A percentile compares a stretch with the other conserved stretches of the same genome.
phyloP scores from a whole-genome alignment of 768 basidiomycete species.

The Coprinellus aureogranulatus region DNA sequence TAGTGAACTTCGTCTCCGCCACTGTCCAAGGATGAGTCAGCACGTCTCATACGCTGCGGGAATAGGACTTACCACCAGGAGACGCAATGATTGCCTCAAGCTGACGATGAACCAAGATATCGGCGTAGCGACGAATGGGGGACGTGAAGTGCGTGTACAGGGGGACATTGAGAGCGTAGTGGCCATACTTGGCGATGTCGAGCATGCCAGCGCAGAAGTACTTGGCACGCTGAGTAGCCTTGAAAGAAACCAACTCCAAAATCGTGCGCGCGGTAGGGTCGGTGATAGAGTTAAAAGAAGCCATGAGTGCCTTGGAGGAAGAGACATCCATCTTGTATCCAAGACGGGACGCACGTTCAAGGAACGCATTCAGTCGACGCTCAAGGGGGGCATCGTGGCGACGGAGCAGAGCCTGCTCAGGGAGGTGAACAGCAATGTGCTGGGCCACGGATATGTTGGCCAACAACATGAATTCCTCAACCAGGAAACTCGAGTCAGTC shows the following conservation, averaged over 20 bases:
- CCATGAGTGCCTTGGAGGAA: conserved; percentile 79
- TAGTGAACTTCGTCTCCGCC: conserved; percentile 87
- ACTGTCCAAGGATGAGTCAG: conserved; percentile 9
- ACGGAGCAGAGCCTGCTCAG: conserved; percentile 95
- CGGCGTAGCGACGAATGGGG: conserved; percentile 91
- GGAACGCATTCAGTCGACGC: conserved; percentile 78
- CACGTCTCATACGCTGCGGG: not conserved
- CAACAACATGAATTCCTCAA: conserved; percentile 98
- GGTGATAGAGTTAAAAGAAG: conserved; percentile 70
- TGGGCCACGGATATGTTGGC: conserved; percentile 90
- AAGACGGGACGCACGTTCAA: conserved; percentile 77
- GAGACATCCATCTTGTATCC: conserved; percentile 81
- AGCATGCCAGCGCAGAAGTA: conserved; percentile 99
- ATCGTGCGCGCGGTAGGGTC: conserved; percentile 73
- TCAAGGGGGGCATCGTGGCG: conserved; percentile 93
- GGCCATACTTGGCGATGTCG: conserved; percentile 96
- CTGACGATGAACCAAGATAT: conserved; percentile 94
- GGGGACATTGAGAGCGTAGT: conserved; percentile 87
- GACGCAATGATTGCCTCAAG: conserved; percentile 83
- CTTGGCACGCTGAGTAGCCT: conserved; percentile 92
- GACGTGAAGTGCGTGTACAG: conserved; percentile 94
- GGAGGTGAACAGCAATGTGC: conserved; percentile 88
- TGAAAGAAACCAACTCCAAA: conserved; percentile 81
- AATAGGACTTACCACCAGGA: conserved; percentile 45
- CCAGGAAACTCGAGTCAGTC: conserved; percentile 72